Percentiles rank a stretch among this genome's conserved stretches.
phyloP scores from a whole-genome alignment of 768 basidiomycete genomes.

The Ramaria rubella region DNA sequence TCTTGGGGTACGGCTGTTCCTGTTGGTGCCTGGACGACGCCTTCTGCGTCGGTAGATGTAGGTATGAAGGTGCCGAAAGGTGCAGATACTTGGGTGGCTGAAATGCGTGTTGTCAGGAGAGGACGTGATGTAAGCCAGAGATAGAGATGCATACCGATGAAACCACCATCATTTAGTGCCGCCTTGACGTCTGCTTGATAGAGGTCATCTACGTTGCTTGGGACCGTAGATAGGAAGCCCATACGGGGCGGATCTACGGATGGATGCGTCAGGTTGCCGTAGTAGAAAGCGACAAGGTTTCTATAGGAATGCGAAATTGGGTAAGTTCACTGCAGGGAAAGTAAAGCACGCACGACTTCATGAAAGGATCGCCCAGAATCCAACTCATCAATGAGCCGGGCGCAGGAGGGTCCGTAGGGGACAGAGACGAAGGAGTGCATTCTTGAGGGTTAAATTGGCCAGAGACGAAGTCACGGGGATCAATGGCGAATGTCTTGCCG shows the following conservation, averaged over 20 bases:
- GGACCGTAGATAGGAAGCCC: constrained; percentile 9
- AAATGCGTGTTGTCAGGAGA: background rate
- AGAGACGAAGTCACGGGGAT: constrained; percentile 9
- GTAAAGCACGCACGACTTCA: constrained; percentile 6
- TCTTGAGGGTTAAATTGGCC: background rate
- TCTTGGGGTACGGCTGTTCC: background rate
- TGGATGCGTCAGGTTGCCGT: constrained; percentile 7
- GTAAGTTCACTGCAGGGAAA: background rate
- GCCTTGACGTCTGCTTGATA: background rate
- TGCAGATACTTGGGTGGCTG: background rate
- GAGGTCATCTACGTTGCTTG: background rate
- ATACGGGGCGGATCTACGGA: constrained; percentile 8
- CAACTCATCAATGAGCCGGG: constrained; percentile 5
- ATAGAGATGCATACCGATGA: constrained; percentile 1
- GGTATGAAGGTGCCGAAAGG: background rate
- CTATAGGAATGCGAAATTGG: background rate
- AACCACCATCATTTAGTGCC: background rate
- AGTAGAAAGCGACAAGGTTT: constrained; percentile 6
- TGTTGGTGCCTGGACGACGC: constrained; percentile 4
- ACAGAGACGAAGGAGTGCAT: background rate
- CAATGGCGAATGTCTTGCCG: constrained; percentile 6
- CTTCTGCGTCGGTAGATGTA: background rate
- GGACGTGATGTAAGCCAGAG: background rate
- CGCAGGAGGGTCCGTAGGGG: background rate
- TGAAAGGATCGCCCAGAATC: constrained; percentile 5